These are phyloP conservation scores for Parmelia sp. DNA, from an alignment of 495 filamentous ascomycete genomes.

Conservation along the genomic window DNA sequence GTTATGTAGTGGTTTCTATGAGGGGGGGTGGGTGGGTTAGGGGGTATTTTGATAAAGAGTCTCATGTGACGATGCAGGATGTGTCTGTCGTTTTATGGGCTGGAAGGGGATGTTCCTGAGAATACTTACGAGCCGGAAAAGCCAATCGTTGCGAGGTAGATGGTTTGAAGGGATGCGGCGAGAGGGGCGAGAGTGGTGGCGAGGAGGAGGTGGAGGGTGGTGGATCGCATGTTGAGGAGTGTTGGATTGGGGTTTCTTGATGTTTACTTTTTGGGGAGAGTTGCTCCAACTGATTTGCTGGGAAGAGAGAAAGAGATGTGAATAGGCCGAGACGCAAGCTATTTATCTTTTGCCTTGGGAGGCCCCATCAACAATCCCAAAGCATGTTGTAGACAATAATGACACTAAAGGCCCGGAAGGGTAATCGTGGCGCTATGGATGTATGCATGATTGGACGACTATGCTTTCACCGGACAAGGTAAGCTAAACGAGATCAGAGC, in stretches of 20 bases:
- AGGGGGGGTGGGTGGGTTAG: background rate
- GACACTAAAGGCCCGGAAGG: background rate
- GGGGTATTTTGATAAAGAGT: background rate
- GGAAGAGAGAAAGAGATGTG: background rate
- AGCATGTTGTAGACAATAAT: no score
- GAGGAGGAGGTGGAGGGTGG: background rate
- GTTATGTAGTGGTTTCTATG: background rate
- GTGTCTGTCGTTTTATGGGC: background rate
- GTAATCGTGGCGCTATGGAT: background rate
- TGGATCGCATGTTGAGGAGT: background rate
- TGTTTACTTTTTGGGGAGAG: background rate
- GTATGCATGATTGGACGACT: background rate
- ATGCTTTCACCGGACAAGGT: background rate
- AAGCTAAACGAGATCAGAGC: background rate
- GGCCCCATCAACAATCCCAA: no score
- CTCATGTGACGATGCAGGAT: background rate
- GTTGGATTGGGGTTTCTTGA: background rate
- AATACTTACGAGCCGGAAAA: background rate
- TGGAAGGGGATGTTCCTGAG: background rate
- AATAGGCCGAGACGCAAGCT: background rate
- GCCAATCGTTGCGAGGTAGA: background rate
- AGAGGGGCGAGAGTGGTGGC: background rate
- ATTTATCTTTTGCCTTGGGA: background rate
- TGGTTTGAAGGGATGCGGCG: background rate
- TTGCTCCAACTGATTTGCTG: background rate